Base-by-base conservation (phyloP, 441 rosid genomes). In the Erodium moschatum region DNA sequence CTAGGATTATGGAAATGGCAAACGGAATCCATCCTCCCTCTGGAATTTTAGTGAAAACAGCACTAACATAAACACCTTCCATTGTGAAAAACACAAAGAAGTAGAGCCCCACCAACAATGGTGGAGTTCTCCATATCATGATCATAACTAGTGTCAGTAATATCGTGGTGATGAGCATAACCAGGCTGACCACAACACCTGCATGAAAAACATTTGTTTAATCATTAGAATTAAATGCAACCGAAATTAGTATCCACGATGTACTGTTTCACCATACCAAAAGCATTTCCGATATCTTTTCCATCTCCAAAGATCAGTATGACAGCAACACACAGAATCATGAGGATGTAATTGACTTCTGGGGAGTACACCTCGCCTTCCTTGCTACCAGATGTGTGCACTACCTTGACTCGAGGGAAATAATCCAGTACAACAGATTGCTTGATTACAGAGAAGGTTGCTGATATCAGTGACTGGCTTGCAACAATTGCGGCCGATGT, bases 351-450 rank as follows among this genome's bases (percentile, higher is more conserved):
- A 72, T 85, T 87, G 79, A 87, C 70, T 81, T 87, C 92, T 18
- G 90, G 88, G 67, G 87, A 87, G 80, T 87, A 87, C 27, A 85
- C 89, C 78, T 87, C 92, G 56, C 89, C 89, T 65, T 87, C 92
- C 70, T 85, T 83, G 65, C 69, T 83, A 29, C 83, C 62, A 66
- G 86, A 85, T 42, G 90, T 85, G 72, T 85, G 92, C 29, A 87
- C 84, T 44, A 87, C 85, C 78, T 83, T 87, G 66, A 87, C 88
- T 42, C 87, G 78, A 48, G 92, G 92, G 68, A 87, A 87, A 79
- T 85, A 85, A 74, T 85, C 90, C 73, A 87, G 79, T 18, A 84
- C 87, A 11, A 87, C 90, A 2, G 90, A 85, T 77, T 87, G 92
- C 85, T 85, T 87, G 80, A 87, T 84, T 27, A 87, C 71, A 46